Evolutionary conservation across 2,329 filamentous ascomycete genomes (phyloP).

Genomic region (Mariannaea elegans): DNA sequence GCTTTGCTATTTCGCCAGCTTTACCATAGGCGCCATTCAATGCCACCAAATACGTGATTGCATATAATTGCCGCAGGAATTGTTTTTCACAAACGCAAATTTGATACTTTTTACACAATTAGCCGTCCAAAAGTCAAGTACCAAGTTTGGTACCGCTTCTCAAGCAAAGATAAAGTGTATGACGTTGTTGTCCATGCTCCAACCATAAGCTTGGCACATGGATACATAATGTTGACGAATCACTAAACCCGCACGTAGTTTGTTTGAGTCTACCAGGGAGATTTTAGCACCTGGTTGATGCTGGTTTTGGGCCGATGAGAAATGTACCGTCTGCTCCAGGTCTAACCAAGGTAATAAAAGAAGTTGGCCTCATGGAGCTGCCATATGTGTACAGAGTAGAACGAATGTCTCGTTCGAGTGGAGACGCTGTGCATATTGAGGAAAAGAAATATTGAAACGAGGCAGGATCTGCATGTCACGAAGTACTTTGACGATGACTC

Average conservation of each 20-base stretch:
- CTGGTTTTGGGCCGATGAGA: background rate
- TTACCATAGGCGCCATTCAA: conserved; percentile 9
- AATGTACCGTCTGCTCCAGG: conserved; percentile 10
- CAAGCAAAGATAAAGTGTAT: conserved; percentile 26
- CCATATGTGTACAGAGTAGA: conserved; percentile 9
- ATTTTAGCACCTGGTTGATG: conserved; percentile 3
- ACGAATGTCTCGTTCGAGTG: conserved; percentile 10
- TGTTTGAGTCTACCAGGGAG: conserved; percentile 11
- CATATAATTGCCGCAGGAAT: conserved; percentile 33
- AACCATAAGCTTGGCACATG: conserved; percentile 23
- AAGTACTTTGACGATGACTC: conserved; percentile 40
- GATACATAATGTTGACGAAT: conserved; percentile 22
- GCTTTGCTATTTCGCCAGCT: background rate
- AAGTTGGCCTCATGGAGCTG: conserved; percentile 9
- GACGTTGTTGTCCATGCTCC: conserved; percentile 23
- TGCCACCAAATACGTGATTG: conserved; percentile 26
- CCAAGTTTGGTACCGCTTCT: background rate
- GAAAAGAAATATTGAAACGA: conserved; percentile 33
- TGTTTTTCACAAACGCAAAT: conserved; percentile 33
- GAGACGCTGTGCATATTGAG: conserved; percentile 3
- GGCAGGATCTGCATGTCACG: conserved; percentile 38
- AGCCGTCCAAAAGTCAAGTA: conserved; percentile 1
- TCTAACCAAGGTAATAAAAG: conserved; percentile 1
- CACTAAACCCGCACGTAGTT: conserved; percentile 14
- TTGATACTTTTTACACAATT: conserved; percentile 34